A percentile compares a stretch with the other conserved stretches of the same genome.
Conservation (phyloP, 225 moss, liverwort and hornwort genomes). For the Lunularia cruciata region DNA sequence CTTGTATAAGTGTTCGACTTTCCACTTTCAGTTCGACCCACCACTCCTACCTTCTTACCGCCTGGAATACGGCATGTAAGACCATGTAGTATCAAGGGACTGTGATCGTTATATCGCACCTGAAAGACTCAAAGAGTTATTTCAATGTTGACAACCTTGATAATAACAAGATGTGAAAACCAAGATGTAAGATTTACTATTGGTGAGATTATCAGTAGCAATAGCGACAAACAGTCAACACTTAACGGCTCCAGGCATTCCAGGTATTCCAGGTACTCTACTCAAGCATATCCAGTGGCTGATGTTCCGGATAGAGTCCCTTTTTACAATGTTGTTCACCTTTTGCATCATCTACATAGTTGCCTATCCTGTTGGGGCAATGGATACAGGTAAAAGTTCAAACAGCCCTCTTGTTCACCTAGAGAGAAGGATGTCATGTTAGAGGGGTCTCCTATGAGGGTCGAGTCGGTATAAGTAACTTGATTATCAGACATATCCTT, state of each 20-base stretch:
- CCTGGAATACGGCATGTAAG: conserved; percentile 28
- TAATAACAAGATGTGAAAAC: too few species aligned
- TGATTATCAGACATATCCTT: too few species aligned
- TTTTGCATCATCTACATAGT: conserved; percentile 18
- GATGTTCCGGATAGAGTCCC: conserved; percentile 19
- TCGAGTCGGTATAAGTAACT: too few species aligned
- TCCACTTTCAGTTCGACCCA: conserved; percentile 41
- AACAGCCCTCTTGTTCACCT: too few species aligned
- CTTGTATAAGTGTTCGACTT: conserved; percentile 33
- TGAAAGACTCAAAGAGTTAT: background rate
- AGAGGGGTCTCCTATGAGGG: too few species aligned
- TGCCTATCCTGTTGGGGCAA: background rate
- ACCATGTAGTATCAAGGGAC: conserved; percentile 34
- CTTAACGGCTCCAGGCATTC: too few species aligned
- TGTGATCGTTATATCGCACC: conserved; percentile 36
- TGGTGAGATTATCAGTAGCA: too few species aligned
- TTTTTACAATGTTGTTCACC: conserved; percentile 9
- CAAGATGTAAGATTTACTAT: too few species aligned
- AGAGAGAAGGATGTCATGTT: too few species aligned
- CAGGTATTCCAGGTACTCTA: too few species aligned
- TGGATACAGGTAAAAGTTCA: conserved; percentile 12
- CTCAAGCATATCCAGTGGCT: too few species aligned
- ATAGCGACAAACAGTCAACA: too few species aligned
- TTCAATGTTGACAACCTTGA: background rate
- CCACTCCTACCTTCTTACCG: conserved; percentile 42